phyloP scores from a whole-genome alignment of 805 yeast species.

The Pichia occidentalis region DNA sequence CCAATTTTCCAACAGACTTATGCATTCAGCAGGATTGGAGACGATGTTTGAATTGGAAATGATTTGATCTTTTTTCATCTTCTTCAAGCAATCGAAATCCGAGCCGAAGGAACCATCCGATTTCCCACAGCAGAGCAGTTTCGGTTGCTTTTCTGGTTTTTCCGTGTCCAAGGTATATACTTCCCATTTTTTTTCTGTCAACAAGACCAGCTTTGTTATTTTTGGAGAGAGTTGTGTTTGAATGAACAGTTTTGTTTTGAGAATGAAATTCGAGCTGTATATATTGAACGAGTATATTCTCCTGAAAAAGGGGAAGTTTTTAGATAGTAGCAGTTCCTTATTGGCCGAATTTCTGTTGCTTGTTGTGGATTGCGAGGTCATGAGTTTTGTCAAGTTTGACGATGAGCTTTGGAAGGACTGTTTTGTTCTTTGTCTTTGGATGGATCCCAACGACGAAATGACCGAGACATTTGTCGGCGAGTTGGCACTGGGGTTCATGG shows the following conservation, averaged over 20 bases:
- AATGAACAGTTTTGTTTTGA: slow-evolving; percentile 43
- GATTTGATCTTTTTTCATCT: slow-evolving; percentile 18
- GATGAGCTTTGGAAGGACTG: slow-evolving; percentile 16
- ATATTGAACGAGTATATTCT: slow-evolving; percentile 49
- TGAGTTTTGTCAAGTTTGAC: slow-evolving; percentile 19
- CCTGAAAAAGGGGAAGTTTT: slow-evolving; percentile 79
- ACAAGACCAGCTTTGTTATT: slow-evolving; percentile 55
- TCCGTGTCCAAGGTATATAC: slow-evolving; percentile 50
- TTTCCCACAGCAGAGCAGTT: slow-evolving; percentile 59
- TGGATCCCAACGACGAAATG: slow-evolving; percentile 17
- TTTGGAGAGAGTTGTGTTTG: slow-evolving; percentile 60
- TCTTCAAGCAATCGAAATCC: slow-evolving; percentile 34
- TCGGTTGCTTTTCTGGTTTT: slow-evolving; percentile 42
- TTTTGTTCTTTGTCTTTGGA: slow-evolving; percentile 17
- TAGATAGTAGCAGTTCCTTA: slow-evolving; percentile 63
- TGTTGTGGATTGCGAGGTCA: slow-evolving; percentile 12
- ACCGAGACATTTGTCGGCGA: slow-evolving; percentile 18
- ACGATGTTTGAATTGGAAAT: slow-evolving; percentile 25
- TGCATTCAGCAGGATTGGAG: slow-evolving; percentile 23
- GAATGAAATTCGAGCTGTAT: slow-evolving; percentile 41
- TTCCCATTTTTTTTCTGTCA: slow-evolving; percentile 68
- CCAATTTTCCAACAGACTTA: slow-evolving; percentile 42
- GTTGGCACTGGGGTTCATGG: background rate
- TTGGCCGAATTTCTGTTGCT: slow-evolving; percentile 8
- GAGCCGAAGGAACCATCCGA: slow-evolving; percentile 63